Conservation (phyloP, 169 alveolate genomes). For the Plasmodium vivax region DNA sequence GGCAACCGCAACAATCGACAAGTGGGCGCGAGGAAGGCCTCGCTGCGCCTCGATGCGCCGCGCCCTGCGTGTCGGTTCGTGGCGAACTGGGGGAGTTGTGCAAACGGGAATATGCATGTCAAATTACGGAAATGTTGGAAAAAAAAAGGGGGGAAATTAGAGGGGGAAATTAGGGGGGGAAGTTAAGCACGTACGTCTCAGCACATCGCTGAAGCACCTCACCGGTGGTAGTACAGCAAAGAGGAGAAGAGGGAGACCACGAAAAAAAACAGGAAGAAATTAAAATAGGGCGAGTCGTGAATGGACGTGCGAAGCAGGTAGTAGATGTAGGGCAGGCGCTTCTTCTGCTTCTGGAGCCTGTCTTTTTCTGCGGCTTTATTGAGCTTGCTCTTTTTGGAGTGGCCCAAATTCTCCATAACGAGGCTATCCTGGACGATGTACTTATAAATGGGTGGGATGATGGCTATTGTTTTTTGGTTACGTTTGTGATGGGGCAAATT, state of each 20-base stretch:
- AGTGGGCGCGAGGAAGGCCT: background rate
- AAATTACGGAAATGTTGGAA: background rate
- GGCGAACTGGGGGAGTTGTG: background rate
- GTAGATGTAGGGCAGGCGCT: conserved; percentile 16
- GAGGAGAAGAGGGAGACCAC: conserved; percentile 38
- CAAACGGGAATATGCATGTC: background rate
- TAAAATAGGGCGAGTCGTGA: conserved; percentile 22
- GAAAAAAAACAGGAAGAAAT: conserved; percentile 50
- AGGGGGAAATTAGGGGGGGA: too few species aligned
- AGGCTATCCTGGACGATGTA: conserved; percentile 29
- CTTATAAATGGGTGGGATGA: conserved; percentile 70
- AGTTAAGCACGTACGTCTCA: background rate
- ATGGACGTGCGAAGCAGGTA: conserved; percentile 21
- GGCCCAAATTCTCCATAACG: conserved; percentile 7
- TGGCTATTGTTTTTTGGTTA: conserved; percentile 28
- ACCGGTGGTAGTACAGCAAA: conserved; percentile 18
- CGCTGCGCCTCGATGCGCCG: background rate
- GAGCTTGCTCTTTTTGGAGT: background rate
- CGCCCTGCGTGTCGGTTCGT: background rate
- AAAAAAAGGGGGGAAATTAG: background rate
- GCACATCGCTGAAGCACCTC: background rate
- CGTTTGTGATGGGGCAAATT: background rate
- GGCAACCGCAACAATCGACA: background rate
- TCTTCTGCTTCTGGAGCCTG: conserved; percentile 7
- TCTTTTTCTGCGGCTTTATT: background rate